These are phyloP conservation scores for Chalaropsis ovoidea DNA, from an alignment of 2,329 filamentous ascomycete species.

Conservation along the genomic window DNA sequence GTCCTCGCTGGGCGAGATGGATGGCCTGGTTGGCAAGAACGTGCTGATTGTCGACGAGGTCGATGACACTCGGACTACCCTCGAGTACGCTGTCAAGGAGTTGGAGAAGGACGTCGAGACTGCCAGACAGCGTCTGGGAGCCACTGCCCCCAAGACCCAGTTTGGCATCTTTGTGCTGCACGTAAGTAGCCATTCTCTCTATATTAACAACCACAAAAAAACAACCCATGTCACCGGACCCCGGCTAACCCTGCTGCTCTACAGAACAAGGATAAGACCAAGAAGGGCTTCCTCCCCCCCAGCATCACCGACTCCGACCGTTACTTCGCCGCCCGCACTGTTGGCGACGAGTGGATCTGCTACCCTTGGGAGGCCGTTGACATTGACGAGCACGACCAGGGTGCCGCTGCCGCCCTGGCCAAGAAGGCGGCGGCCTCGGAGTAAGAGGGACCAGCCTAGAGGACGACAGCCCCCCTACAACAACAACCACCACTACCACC, in stretches of 20 bases:
- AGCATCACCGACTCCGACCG: slow-evolving; percentile 63
- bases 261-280: slow-evolving; percentile 92
- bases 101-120: slow-evolving; percentile 86
- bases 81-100: slow-evolving; percentile 89
- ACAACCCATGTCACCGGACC: neutral
- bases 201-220: slow-evolving; percentile 20
- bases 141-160: slow-evolving; percentile 57
- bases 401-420: slow-evolving; percentile 44
- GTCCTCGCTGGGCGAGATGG: slow-evolving; percentile 68
- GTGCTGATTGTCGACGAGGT: slow-evolving; percentile 92
- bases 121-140: slow-evolving; percentile 63
- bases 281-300: slow-evolving; percentile 76
- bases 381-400: slow-evolving; percentile 80
- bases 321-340: slow-evolving; percentile 79
- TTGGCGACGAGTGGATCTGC: slow-evolving; percentile 94
- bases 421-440: slow-evolving; percentile 25
- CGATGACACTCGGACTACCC: slow-evolving; percentile 85
- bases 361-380: slow-evolving; percentile 96
- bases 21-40: slow-evolving; percentile 81
- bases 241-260: neutral
- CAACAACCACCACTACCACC: neutral
- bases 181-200: slow-evolving; percentile 41
- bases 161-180: slow-evolving; percentile 96
- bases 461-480: neutral
- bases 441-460: neutral